Evolutionary conservation across 2,329 filamentous ascomycete species (phyloP).

Genomic region (Corynespora cassiicola): DNA sequence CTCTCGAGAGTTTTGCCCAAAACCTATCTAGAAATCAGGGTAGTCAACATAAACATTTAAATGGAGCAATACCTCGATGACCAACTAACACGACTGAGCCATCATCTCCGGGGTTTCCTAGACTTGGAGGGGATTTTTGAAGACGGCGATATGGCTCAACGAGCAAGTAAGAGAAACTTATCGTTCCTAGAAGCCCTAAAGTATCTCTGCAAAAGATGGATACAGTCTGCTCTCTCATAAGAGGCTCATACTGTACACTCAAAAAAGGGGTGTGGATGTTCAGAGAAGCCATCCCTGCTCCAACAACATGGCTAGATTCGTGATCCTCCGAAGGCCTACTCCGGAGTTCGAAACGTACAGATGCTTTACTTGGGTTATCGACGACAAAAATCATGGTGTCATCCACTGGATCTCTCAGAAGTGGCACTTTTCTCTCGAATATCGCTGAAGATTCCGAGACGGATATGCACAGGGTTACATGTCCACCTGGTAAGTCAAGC

Average conservation of each 20-base stretch:
- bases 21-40: neutral
- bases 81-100: neutral
- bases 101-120: neutral
- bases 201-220: constrained; percentile 38
- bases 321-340: neutral
- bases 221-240: constrained; percentile 41
- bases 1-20: constrained; percentile 1
- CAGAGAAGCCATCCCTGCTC: constrained; percentile 32
- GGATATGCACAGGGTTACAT: constrained; percentile 1
- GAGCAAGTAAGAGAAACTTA: constrained; percentile 45
- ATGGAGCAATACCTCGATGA: constrained; percentile 1
- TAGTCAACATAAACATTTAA: neutral
- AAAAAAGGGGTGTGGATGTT: constrained; percentile 25
- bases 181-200: constrained; percentile 35
- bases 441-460: constrained; percentile 1
- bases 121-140: neutral
- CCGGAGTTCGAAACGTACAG: neutral
- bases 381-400: constrained; percentile 16
- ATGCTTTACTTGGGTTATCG: constrained; percentile 15
- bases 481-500: neutral
- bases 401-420: constrained; percentile 3
- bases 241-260: constrained; percentile 35
- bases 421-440: neutral
- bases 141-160: constrained; percentile 26
- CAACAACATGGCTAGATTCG: neutral